Evolutionary conservation across 1,284 basidiomycete species (phyloP).

Genomic region (Leucoagaricus sp.): DNA sequence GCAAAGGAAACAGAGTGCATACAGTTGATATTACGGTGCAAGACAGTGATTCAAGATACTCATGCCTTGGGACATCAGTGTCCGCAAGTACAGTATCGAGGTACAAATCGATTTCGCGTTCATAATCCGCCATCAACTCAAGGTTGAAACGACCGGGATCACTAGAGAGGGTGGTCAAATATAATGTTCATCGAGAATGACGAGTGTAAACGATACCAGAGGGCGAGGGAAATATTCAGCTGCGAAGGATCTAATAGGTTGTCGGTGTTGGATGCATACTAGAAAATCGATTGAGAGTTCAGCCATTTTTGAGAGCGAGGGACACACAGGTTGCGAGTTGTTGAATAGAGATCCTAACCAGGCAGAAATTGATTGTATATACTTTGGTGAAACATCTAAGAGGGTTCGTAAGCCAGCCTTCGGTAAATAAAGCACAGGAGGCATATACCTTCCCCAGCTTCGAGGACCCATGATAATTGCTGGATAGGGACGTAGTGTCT

Average conservation of each 20-base stretch:
- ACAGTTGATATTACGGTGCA: background rate
- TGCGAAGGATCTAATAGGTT: conserved; percentile 11
- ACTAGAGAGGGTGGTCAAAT: too few species aligned
- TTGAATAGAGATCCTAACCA: conserved; percentile 13
- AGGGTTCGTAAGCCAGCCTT: background rate
- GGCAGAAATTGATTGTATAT: conserved; percentile 7
- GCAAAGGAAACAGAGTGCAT: background rate
- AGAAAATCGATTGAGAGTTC: background rate
- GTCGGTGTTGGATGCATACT: background rate
- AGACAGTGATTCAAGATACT: conserved; percentile 1
- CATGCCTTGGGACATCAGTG: background rate
- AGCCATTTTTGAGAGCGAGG: too few species aligned
- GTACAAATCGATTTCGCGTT: conserved; percentile 5
- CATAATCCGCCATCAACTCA: background rate
- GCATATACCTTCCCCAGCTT: conserved; percentile 3
- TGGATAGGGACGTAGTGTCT: conserved; percentile 2
- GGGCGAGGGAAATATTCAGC: background rate
- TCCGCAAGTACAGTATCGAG: conserved; percentile 8
- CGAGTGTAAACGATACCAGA: background rate
- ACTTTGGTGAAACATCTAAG: conserved; percentile 4
- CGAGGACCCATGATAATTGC: conserved; percentile 7
- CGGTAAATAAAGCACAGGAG: too few species aligned
- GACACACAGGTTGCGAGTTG: background rate
- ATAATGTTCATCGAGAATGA: background rate
- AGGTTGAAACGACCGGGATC: conserved; percentile 5